phyloP scores from a whole-genome alignment of 140 eudicot genomes.

The Stevia rebaudiana region DNA sequence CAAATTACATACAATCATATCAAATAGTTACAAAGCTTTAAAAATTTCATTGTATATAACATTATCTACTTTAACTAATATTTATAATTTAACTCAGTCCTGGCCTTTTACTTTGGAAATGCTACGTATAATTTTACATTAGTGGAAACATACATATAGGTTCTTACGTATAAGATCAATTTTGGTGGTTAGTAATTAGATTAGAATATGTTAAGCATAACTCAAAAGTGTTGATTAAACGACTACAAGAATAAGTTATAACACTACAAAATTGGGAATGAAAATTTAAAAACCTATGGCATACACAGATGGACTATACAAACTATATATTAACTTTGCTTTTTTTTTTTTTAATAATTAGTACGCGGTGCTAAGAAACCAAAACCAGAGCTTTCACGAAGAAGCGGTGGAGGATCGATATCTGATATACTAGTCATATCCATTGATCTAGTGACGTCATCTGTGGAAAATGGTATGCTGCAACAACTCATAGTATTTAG shows the following conservation, averaged over 20 bases:
- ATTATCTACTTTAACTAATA: too few species aligned
- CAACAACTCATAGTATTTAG: slow-evolving; percentile 27
- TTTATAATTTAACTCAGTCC: too few species aligned
- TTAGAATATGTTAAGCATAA: neutral
- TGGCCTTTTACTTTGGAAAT: too few species aligned
- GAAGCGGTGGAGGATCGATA: slow-evolving; percentile 84
- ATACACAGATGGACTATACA: slow-evolving; percentile 19
- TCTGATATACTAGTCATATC: slow-evolving; percentile 60
- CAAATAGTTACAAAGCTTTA: too few species aligned
- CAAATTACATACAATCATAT: too few species aligned
- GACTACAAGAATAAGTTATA: neutral
- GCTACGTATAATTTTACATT: too few species aligned
- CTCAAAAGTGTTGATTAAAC: neutral
- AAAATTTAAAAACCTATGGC: slow-evolving; percentile 15
- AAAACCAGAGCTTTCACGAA: slow-evolving; percentile 71
- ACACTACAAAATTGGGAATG: slow-evolving; percentile 25
- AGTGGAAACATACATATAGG: too few species aligned
- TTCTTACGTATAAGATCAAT: neutral
- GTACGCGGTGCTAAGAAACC: slow-evolving; percentile 35
- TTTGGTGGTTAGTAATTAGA: neutral
- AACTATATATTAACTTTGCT: slow-evolving; percentile 15
- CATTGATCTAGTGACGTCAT: slow-evolving; percentile 80
- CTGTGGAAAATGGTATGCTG: slow-evolving; percentile 94
- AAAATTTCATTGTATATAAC: too few species aligned
- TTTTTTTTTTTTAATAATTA: slow-evolving; percentile 5